Conservation (phyloP, 164 flowering plant species). For the Platanus orientalis region DNA sequence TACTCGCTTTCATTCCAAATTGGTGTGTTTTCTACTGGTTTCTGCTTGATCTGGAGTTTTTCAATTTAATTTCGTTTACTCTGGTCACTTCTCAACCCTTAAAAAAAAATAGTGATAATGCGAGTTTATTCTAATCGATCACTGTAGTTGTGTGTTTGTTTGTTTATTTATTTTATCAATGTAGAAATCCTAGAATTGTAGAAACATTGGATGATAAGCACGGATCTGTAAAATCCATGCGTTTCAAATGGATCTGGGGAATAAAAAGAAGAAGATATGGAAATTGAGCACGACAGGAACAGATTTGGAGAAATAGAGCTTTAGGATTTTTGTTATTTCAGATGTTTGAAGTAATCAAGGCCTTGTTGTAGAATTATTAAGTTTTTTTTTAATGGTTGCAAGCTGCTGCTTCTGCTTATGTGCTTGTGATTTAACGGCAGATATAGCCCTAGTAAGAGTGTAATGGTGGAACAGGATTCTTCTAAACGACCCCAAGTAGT, state of each 20-base stretch:
- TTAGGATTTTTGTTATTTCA: too few species aligned
- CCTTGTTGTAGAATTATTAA: background rate
- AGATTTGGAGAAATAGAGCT: background rate
- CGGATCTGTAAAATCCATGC: background rate
- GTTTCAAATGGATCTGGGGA: too few species aligned
- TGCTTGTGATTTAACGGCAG: too few species aligned
- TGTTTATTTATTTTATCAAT: background rate
- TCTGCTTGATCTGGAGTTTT: background rate
- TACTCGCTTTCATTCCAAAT: background rate
- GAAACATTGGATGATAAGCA: background rate
- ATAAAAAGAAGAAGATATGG: background rate
- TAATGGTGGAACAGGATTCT: too few species aligned
- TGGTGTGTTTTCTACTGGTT: background rate
- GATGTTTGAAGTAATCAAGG: background rate
- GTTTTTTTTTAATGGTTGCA: background rate
- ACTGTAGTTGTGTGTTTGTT: too few species aligned
- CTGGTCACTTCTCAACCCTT: too few species aligned
- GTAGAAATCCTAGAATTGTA: background rate
- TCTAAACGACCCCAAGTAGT: too few species aligned
- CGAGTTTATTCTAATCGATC: too few species aligned
- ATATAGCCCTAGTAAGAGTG: too few species aligned
- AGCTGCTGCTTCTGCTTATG: background rate
- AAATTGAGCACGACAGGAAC: background rate
- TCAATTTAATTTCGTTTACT: too few species aligned
- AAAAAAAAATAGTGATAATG: background rate